phyloP scores from a whole-genome alignment of 208 protist genomes.

The Vickermania ingenoplastis region DNA sequence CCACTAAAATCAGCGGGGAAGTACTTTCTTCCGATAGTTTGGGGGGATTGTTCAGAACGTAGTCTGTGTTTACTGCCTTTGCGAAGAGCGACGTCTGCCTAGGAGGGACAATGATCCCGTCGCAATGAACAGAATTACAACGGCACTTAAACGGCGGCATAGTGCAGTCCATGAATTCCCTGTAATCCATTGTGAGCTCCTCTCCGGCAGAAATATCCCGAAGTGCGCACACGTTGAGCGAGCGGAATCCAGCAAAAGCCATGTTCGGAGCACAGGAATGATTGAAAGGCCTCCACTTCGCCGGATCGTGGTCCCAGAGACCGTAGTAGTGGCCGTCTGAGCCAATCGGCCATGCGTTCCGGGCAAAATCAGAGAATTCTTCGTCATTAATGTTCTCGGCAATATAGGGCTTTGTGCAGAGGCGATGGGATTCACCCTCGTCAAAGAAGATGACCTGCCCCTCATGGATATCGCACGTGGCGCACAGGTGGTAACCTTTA shows the following conservation, averaged over 20 bases:
- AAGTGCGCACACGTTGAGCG: slow-evolving; percentile 60
- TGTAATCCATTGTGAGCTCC: slow-evolving; percentile 88
- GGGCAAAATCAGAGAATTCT: slow-evolving; percentile 51
- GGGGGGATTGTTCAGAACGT: background rate
- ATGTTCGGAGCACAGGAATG: slow-evolving; percentile 84
- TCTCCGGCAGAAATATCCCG: slow-evolving; percentile 65
- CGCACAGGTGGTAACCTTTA: slow-evolving; percentile 62
- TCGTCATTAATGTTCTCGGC: slow-evolving; percentile 22
- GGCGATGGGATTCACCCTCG: slow-evolving; percentile 45
- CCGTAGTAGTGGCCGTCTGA: slow-evolving; percentile 70
- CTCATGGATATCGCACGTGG: slow-evolving; percentile 33
- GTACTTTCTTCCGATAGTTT: too few relatives aligned
- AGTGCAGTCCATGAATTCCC: slow-evolving; percentile 67
- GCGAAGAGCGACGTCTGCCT: background rate
- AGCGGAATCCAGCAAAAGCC: slow-evolving; percentile 40
- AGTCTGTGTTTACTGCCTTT: background rate
- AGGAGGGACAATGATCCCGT: slow-evolving; percentile 24
- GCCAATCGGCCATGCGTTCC: slow-evolving; percentile 69
- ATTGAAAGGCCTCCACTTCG: slow-evolving; percentile 63
- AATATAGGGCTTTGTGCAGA: slow-evolving; percentile 77
- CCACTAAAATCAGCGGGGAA: background rate
- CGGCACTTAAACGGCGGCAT: slow-evolving; percentile 68
- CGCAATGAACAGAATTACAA: slow-evolving; percentile 43
- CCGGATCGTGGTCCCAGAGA: slow-evolving; percentile 63
- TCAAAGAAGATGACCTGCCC: slow-evolving; percentile 56